Evolutionary conservation across 495 filamentous ascomycete species (phyloP).

Genomic region (Gamarada debralockiae): DNA sequence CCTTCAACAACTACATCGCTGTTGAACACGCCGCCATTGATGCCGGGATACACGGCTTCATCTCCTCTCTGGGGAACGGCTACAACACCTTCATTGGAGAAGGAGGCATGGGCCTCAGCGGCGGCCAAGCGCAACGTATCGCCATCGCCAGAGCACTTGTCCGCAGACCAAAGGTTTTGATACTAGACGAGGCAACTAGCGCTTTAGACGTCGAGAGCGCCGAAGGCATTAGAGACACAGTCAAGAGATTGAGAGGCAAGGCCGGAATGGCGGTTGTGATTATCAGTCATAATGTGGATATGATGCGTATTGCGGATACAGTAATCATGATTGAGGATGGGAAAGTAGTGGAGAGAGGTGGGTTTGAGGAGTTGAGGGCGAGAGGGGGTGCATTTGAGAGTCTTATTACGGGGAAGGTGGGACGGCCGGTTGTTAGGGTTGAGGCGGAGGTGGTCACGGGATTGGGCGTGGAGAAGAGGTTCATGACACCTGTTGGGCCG

Average conservation of each 20-base stretch:
- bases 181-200: constrained; percentile 87
- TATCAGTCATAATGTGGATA: constrained; percentile 74
- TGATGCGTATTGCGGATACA: constrained; percentile 75
- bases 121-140: constrained; percentile 81
- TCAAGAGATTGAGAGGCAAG: constrained; percentile 46
- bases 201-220: constrained; percentile 72
- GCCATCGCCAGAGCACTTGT: constrained; percentile 79
- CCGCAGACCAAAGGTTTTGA: constrained; percentile 61
- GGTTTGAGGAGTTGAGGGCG: constrained; percentile 49
- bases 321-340: constrained; percentile 70
- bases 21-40: constrained; percentile 57
- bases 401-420: constrained; percentile 10
- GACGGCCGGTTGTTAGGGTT: not conserved
- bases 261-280: constrained; percentile 56
- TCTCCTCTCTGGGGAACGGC: constrained; percentile 64
- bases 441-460: not conserved
- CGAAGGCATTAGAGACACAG: constrained; percentile 57
- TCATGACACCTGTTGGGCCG: not conserved
- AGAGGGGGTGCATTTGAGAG: constrained; percentile 24
- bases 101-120: constrained; percentile 69
- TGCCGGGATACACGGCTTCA: constrained; percentile 78
- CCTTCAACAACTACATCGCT: constrained; percentile 36
- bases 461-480: not conserved
- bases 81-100: constrained; percentile 78
- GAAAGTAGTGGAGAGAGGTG: constrained; percentile 59